Evolutionary conservation across 768 basidiomycete species (phyloP).

Genomic region (Pulveroboletus sp.): DNA sequence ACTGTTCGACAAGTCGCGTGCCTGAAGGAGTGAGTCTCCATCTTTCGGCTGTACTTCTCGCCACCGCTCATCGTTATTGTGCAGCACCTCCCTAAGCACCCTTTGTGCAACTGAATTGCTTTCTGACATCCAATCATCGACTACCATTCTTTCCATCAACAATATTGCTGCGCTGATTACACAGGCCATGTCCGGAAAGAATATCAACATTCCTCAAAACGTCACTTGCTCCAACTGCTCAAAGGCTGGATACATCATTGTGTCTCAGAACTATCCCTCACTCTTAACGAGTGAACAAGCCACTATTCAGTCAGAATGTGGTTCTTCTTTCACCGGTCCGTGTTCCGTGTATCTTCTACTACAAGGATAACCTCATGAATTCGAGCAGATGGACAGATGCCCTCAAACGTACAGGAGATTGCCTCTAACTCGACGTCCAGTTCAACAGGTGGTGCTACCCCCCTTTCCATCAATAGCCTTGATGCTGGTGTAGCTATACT

Average conservation of each 20-base stretch:
- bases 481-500: slow-evolving; percentile 26
- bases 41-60: neutral
- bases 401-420: slow-evolving; percentile 22
- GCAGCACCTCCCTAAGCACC: slow-evolving; percentile 34
- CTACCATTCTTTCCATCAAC: slow-evolving; percentile 17
- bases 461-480: slow-evolving; percentile 20
- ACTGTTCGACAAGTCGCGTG: slow-evolving; percentile 52
- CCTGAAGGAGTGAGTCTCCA: slow-evolving; percentile 54
- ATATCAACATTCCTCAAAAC: slow-evolving; percentile 28
- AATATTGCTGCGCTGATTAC: slow-evolving; percentile 16
- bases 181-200: slow-evolving; percentile 3
- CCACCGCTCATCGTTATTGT: neutral
- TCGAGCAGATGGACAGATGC: slow-evolving; percentile 29
- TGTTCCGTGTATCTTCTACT: neutral
- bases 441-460: slow-evolving; percentile 16
- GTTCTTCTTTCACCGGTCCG: slow-evolving; percentile 50
- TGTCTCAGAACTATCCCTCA: slow-evolving; percentile 34
- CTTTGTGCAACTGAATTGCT: slow-evolving; percentile 59
- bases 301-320: slow-evolving; percentile 36
- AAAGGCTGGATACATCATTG: slow-evolving; percentile 47
- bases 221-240: slow-evolving; percentile 50
- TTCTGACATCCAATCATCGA: slow-evolving; percentile 42
- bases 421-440: slow-evolving; percentile 21
- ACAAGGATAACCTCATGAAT: neutral
- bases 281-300: slow-evolving; percentile 27